Evolutionary conservation across 495 filamentous ascomycete genomes (phyloP), one percentile per base, ranked within the genome.

Genomic region (Talaromyces nanjingensis): DNA sequence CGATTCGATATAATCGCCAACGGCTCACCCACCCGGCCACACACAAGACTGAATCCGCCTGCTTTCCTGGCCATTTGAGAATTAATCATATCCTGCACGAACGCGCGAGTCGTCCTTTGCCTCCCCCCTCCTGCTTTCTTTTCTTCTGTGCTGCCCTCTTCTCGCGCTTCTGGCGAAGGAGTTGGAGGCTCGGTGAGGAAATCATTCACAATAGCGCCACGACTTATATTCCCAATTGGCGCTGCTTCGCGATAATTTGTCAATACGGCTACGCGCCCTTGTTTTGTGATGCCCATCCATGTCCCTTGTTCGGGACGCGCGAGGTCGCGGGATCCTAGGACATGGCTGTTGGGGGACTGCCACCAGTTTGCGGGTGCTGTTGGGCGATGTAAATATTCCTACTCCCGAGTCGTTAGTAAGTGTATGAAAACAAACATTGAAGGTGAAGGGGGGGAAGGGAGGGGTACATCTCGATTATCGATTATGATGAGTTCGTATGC

Each of bases 31-130:
- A 96, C 73, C 64, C 87, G 84, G 6, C 94, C 94, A 73, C 91
- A 97, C 14, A 96, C 75, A n/a, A 98, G 80, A 56, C 88, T 96
- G 77, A 98, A 97, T 0, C 94, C 96, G 7, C 96, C 96, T 1
- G 97, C 90, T 56, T 89, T 86, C 20, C 79, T 67, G 3, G 71
- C 72, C 22, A 70, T 69, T 4, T 72, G 67, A 37, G 72, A 77
- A 11, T 70, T 67, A 12, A 97, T 81, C 71, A 96, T 82, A 6
- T 80, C 73, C 62, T 84, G 73, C 6, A 96, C 87, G 70, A 96
- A 96, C 1, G 34, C 83, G 80, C 1, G 86, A 87, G 12, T 70
- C 69, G 58, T 77, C 72, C 25, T 65, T 27, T 24, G 59, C 58
- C 4, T 1, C 14, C 39, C 25, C 24, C 45, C 11, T 47, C 3